Percentiles rank a stretch among this genome's conserved stretches.
phyloP scores from a whole-genome alignment of 2,329 filamentous ascomycete genomes.

The Akanthomyces dipterigenus region DNA sequence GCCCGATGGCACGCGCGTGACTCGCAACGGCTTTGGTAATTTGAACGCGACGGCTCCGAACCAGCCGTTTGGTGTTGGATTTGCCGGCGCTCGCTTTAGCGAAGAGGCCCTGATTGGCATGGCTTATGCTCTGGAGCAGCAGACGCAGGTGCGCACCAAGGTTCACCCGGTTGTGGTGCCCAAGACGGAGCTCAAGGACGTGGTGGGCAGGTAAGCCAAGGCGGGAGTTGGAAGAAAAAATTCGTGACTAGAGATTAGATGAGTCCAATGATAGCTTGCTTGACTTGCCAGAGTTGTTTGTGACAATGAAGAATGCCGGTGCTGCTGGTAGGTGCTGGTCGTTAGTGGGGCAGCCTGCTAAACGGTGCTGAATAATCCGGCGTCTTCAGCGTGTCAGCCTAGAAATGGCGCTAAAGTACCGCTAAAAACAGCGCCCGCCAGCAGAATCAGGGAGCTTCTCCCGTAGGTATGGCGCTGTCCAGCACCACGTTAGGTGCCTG shows the following conservation, averaged over 20 bases:
- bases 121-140: conserved; percentile 64
- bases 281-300: too few relatives aligned
- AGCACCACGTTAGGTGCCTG: too few relatives aligned
- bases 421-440: neutral
- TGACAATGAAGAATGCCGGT: neutral
- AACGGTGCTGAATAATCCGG: conserved; percentile 1
- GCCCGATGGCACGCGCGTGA: conserved; percentile 40
- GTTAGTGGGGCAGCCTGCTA: neutral
- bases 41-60: conserved; percentile 48
- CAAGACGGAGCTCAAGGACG: conserved; percentile 25
- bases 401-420: neutral
- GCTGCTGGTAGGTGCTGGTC: neutral
- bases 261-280: too few relatives aligned
- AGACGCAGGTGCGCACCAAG: conserved; percentile 29
- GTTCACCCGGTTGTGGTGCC: conserved; percentile 24
- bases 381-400: neutral
- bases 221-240: neutral
- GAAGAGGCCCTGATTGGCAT: conserved; percentile 56
- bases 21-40: conserved; percentile 37
- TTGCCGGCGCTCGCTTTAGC: conserved; percentile 52
- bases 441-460: neutral
- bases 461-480: neutral
- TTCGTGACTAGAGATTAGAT: neutral
- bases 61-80: conserved; percentile 55
- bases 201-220: conserved; percentile 9